phyloP scores from a whole-genome alignment of 306 rosid genomes.

The Abrus pulchellus region DNA sequence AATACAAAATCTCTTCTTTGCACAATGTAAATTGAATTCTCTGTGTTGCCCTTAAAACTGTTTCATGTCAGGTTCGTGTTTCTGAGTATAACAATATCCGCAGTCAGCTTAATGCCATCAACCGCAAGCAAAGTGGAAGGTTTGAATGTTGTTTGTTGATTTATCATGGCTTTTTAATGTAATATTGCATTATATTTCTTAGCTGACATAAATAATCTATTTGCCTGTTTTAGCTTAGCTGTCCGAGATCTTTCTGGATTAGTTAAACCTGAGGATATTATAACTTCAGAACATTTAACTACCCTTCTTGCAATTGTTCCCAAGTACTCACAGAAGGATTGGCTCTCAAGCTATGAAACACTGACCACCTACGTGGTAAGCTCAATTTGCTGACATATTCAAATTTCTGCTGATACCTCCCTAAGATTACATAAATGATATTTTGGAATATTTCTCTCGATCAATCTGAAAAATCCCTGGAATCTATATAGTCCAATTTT shows the following conservation, averaged over 20 bases:
- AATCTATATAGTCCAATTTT: slow-evolving; percentile 27
- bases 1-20: neutral
- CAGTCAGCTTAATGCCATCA: slow-evolving; percentile 85
- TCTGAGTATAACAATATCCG: slow-evolving; percentile 83
- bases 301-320: slow-evolving; percentile 53
- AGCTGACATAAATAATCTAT: slow-evolving; percentile 25
- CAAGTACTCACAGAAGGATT: slow-evolving; percentile 89
- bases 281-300: slow-evolving; percentile 51
- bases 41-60: slow-evolving; percentile 11
- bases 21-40: neutral
- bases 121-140: slow-evolving; percentile 92
- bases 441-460: slow-evolving; percentile 23
- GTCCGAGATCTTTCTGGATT: slow-evolving; percentile 85
- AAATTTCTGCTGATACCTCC: slow-evolving; percentile 28
- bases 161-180: neutral
- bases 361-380: slow-evolving; percentile 84
- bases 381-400: slow-evolving; percentile 23
- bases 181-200: slow-evolving; percentile 5
- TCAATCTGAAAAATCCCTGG: neutral
- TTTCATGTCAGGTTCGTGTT: slow-evolving; percentile 70
- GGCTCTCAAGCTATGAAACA: slow-evolving; percentile 88
- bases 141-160: slow-evolving; percentile 36
- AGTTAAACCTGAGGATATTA: slow-evolving; percentile 79
- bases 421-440: slow-evolving; percentile 29
- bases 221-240: slow-evolving; percentile 65